phyloP scores from a whole-genome alignment of 2,329 filamentous ascomycete genomes.

The Fusarium paranaense region DNA sequence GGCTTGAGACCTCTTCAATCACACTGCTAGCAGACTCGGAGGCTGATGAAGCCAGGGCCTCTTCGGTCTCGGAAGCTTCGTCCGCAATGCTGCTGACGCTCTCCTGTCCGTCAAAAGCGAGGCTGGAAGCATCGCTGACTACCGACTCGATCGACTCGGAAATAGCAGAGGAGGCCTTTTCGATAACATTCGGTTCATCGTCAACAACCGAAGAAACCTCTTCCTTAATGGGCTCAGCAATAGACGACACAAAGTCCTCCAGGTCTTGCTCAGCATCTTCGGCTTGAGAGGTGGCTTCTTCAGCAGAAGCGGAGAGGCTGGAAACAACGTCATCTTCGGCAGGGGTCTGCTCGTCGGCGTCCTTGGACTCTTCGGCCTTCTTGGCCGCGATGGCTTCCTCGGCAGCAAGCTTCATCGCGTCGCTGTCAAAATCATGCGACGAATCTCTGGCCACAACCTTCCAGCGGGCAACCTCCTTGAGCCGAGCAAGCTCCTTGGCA shows the following conservation, averaged over 20 bases:
- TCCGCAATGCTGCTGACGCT: slow-evolving; percentile 23
- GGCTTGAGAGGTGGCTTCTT: slow-evolving; percentile 26
- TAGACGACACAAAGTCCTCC: slow-evolving; percentile 36
- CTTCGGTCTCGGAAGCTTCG: slow-evolving; percentile 29
- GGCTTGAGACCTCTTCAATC: slow-evolving; percentile 33
- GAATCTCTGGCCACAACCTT: slow-evolving; percentile 82
- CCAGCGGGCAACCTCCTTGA: slow-evolving; percentile 88
- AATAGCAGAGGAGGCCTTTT: slow-evolving; percentile 26
- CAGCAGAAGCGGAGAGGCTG: slow-evolving; percentile 18
- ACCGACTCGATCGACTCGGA: slow-evolving; percentile 21
- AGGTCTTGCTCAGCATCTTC: slow-evolving; percentile 30
- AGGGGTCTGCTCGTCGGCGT: slow-evolving; percentile 42
- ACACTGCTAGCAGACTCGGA: slow-evolving; percentile 39
- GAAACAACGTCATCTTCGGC: slow-evolving; percentile 44
- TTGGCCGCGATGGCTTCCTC: slow-evolving; percentile 49
- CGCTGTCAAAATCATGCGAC: slow-evolving; percentile 82
- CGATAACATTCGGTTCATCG: slow-evolving; percentile 21
- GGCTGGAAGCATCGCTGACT: slow-evolving; percentile 29
- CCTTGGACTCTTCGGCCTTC: slow-evolving; percentile 25
- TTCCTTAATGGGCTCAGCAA: slow-evolving; percentile 31
- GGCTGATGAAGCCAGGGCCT: slow-evolving; percentile 28
- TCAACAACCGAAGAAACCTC: slow-evolving; percentile 18
- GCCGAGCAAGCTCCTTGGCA: slow-evolving; percentile 80
- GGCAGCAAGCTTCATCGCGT: slow-evolving; percentile 69
- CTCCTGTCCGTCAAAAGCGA: slow-evolving; percentile 23